A percentile compares a stretch with the other conserved stretches of the same genome.
Evolutionary conservation across 1,284 basidiomycete genomes (phyloP).

Genomic region (Vanrija sp.): DNA sequence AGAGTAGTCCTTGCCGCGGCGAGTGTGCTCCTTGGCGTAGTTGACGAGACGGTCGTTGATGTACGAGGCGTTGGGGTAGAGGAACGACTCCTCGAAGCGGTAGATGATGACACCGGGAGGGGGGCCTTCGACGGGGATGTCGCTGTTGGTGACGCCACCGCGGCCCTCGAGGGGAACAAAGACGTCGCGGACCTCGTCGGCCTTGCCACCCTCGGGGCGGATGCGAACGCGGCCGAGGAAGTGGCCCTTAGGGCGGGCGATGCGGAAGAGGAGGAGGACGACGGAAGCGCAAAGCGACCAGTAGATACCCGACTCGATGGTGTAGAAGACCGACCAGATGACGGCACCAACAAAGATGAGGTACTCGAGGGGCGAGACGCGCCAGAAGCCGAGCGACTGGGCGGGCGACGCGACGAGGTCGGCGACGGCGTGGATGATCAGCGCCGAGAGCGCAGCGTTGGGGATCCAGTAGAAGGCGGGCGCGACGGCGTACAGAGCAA

Average conservation of each 20-base stretch:
- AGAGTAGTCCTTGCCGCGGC: slow-evolving; percentile 70
- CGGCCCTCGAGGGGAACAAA: slow-evolving; percentile 67
- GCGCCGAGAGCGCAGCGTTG: slow-evolving; percentile 68
- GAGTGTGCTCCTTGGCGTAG: slow-evolving; percentile 71
- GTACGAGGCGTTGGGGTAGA: slow-evolving; percentile 86
- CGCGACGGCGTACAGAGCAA: slow-evolving; percentile 90
- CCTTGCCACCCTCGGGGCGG: slow-evolving; percentile 48
- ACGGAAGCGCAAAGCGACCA: slow-evolving; percentile 76
- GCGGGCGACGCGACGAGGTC: slow-evolving; percentile 84
- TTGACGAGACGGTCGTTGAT: slow-evolving; percentile 75
- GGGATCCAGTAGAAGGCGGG: slow-evolving; percentile 70
- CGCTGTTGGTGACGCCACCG: slow-evolving; percentile 62
- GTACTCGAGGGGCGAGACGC: slow-evolving; percentile 88
- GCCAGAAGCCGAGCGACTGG: slow-evolving; percentile 90
- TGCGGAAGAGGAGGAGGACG: slow-evolving; percentile 78
- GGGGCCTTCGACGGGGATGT: slow-evolving; percentile 71
- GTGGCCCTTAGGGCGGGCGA: slow-evolving; percentile 85
- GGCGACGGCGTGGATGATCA: slow-evolving; percentile 93
- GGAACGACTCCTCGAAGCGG: slow-evolving; percentile 87
- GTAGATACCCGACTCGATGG: slow-evolving; percentile 94
- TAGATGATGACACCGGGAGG: slow-evolving; percentile 86
- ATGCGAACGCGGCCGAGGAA: slow-evolving; percentile 81
- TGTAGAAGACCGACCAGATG: slow-evolving; percentile 78
- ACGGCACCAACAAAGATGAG: slow-evolving; percentile 82
- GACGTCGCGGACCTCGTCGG: slow-evolving; percentile 55